phyloP scores from a whole-genome alignment of 257 asterid genomes.

The Lavandula angustifolia region DNA sequence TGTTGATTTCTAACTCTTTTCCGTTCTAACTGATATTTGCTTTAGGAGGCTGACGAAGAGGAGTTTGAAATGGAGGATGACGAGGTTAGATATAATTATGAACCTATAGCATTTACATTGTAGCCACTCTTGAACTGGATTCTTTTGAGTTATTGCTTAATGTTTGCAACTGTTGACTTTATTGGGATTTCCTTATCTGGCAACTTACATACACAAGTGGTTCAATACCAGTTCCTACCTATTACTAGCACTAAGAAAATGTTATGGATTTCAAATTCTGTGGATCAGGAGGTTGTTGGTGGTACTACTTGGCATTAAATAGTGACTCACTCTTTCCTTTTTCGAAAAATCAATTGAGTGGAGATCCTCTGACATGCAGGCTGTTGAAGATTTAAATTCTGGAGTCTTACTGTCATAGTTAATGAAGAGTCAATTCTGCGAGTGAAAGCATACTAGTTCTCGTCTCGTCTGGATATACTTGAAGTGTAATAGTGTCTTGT shows the following conservation, averaged over 20 bases:
- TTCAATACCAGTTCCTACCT: neutral
- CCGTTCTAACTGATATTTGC: slow-evolving; percentile 3
- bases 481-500: neutral
- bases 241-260: neutral
- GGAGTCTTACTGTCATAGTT: neutral
- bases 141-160: slow-evolving; percentile 14
- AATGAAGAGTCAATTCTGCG: too few relatives aligned
- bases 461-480: neutral
- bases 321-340: too few relatives aligned
- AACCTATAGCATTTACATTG: neutral
- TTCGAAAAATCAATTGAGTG: neutral
- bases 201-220: too few relatives aligned
- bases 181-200: neutral
- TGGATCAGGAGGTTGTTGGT: too few relatives aligned
- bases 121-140: neutral
- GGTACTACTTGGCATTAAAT: neutral
- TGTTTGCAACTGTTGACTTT: slow-evolving; percentile 2
- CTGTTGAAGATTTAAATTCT: too few relatives aligned
- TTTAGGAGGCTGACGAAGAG: slow-evolving; percentile 65
- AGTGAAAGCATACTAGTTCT: too few relatives aligned
- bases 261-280: neutral
- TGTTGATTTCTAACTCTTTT: neutral
- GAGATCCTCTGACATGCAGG: neutral
- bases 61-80: slow-evolving; percentile 55
- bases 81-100: slow-evolving; percentile 43